Evolutionary conservation across 768 basidiomycete genomes (phyloP), one percentile per base, ranked within the genome.

Genomic region (Hygrophoropsis aurantiaca): DNA sequence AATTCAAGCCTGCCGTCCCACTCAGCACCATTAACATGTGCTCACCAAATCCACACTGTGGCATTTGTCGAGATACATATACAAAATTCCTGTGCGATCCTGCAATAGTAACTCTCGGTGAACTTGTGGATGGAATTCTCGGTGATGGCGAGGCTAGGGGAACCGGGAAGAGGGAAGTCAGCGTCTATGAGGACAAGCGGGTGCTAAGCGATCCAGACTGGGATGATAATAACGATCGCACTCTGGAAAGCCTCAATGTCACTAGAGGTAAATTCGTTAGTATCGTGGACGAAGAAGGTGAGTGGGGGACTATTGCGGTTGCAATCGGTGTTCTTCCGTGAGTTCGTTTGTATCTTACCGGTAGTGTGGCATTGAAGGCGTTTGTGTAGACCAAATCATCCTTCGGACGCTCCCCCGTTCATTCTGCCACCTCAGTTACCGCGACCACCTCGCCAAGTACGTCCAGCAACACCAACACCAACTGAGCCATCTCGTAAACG

Each of bases 181-280:
- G 82, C 54, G 86, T 94, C 27, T 90, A 85, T 57, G 91, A 97
- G 65, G 93, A 89, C 39, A 85, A 87, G 56, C 77, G 94, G 36
- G 67, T 99, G 37, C 68, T 99, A 46, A 87, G 83, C 53, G 97
- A 98, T 58, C 91, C 92, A 6, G 95, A 98, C 60, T 95, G 88
- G 77, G 87, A 91, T 38, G 94, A 97, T 57, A 97, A 97, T 57
- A 61, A 80, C 50, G 85, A 79, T 2, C 77, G 86, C 51, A 92
- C 90, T 39, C 62, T 99, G 54, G 87, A 82, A 53, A 89, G 90
- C 54, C 59, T 98, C 45, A 87, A 80, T 39, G 82, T 95, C 25
- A 81, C 78, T 0, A 70, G 85, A 45, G 93, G 94, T 34, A 94
- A 85, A 69, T 95, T 97, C 70, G 59, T 98, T 59, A 82, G 84